Evolutionary conservation across 805 yeast species (phyloP).

Genomic region (Saccharomycopsis fodiens): DNA sequence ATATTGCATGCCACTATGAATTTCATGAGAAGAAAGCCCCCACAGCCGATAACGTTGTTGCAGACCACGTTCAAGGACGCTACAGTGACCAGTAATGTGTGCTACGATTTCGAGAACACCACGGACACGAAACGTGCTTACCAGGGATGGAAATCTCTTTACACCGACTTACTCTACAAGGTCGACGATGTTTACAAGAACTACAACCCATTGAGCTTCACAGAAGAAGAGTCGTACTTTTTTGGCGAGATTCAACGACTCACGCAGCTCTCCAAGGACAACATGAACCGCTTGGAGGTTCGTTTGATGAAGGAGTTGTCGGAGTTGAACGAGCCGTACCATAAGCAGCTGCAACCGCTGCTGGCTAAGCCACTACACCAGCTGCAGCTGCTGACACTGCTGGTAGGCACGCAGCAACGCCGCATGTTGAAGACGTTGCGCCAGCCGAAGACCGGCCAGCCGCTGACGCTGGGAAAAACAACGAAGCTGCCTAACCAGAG

Average conservation of each 20-base stretch:
- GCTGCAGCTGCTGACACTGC: constrained; percentile 20
- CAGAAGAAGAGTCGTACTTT: constrained; percentile 17
- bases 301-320: constrained; percentile 11
- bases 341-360: neutral
- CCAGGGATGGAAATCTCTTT: constrained; percentile 70
- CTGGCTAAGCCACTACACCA: neutral
- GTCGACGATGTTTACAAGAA: constrained; percentile 44
- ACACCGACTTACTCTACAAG: constrained; percentile 49
- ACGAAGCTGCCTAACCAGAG: constrained; percentile 17
- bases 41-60: constrained; percentile 50
- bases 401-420: constrained; percentile 20
- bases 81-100: constrained; percentile 50
- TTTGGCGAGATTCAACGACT: constrained; percentile 13
- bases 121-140: constrained; percentile 47
- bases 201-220: constrained; percentile 17
- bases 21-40: constrained; percentile 50
- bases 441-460: constrained; percentile 20
- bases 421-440: constrained; percentile 31
- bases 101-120: constrained; percentile 51
- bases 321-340: constrained; percentile 7
- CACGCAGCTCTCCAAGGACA: constrained; percentile 14
- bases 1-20: constrained; percentile 34
- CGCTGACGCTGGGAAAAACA: constrained; percentile 11
- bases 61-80: constrained; percentile 54
- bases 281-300: constrained; percentile 16